These are phyloP conservation scores for Ceratonia siliqua DNA, from an alignment of 306 rosid species.

Conservation along the genomic window DNA sequence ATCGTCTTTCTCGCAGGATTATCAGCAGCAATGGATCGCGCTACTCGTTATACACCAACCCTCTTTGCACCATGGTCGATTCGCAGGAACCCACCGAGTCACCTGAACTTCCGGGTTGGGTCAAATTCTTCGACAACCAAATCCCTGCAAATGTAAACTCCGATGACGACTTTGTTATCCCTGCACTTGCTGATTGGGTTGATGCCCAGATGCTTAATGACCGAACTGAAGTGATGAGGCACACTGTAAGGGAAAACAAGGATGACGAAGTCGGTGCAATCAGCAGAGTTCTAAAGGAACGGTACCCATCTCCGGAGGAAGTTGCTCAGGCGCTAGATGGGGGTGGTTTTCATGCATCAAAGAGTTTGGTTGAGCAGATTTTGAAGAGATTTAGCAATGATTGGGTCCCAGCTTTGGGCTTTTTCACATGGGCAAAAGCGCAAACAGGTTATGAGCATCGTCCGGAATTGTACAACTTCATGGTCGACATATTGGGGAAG, in stretches of 20 bases:
- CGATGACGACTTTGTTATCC: constrained; percentile 71
- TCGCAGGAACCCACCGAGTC: constrained; percentile 47
- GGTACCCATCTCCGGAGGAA: constrained; percentile 48
- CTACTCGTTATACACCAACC: constrained; percentile 29
- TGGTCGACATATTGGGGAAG: constrained; percentile 73
- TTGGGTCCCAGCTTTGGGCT: constrained; percentile 68
- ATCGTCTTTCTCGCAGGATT: constrained; percentile 23
- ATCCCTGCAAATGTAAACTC: constrained; percentile 25
- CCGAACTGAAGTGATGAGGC: constrained; percentile 25
- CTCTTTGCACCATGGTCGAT: constrained; percentile 45
- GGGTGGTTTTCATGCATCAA: constrained; percentile 39
- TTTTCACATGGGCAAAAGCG: constrained; percentile 76
- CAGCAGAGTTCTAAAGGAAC: constrained; percentile 48
- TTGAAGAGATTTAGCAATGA: constrained; percentile 64
- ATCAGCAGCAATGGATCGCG: constrained; percentile 10
- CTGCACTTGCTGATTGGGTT: constrained; percentile 78
- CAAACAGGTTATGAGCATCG: constrained; percentile 71
- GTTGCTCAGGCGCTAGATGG: constrained; percentile 52
- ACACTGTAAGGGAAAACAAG: not conserved
- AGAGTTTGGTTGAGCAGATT: constrained; percentile 49
- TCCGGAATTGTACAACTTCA: constrained; percentile 48
- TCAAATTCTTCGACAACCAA: constrained; percentile 47
- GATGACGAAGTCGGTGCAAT: constrained; percentile 45
- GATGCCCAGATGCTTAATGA: constrained; percentile 40
- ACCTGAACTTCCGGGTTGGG: constrained; percentile 70